Evolutionary conservation across 805 yeast species (phyloP).

Genomic region (Nakazawaea wickerhamii): DNA sequence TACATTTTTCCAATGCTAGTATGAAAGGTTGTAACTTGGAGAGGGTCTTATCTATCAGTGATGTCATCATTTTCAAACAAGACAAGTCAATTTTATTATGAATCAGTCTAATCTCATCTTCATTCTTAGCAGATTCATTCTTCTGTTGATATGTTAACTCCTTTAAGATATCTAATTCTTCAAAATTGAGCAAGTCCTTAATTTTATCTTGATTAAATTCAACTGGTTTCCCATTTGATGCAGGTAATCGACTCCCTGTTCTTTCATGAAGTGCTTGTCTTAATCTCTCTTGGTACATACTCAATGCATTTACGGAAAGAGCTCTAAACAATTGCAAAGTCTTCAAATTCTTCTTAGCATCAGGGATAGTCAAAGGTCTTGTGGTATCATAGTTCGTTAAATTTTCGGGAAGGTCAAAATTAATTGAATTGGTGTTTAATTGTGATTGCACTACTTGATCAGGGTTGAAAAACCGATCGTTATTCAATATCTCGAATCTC

Average conservation of each 20-base stretch:
- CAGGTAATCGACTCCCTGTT: constrained; percentile 12
- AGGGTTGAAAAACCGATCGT: constrained; percentile 38
- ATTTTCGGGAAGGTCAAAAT: constrained; percentile 30
- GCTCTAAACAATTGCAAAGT: constrained; percentile 22
- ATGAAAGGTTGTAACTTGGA: constrained; percentile 21
- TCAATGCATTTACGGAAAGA: constrained; percentile 24
- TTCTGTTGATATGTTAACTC: background rate
- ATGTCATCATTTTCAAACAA: constrained; percentile 19
- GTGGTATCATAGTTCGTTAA: constrained; percentile 27
- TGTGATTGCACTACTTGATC: constrained; percentile 34
- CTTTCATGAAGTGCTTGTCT: constrained; percentile 22
- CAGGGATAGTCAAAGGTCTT: constrained; percentile 21
- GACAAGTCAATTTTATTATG: constrained; percentile 17
- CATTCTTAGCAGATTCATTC: background rate
- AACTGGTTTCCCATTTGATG: constrained; percentile 13
- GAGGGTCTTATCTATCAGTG: constrained; percentile 26
- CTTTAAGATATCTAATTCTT: constrained; percentile 12
- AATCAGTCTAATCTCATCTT: constrained; percentile 18
- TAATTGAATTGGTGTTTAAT: constrained; percentile 28
- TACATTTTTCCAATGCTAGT: constrained; percentile 20
- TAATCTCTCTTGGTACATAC: constrained; percentile 22
- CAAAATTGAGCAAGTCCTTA: constrained; percentile 17
- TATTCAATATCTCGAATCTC: constrained; percentile 30
- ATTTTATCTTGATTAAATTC: constrained; percentile 16
- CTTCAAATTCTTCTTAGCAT: constrained; percentile 22